phyloP scores from a whole-genome alignment of 2,329 filamentous ascomycete genomes.

The Taxawa tesnikishii region DNA sequence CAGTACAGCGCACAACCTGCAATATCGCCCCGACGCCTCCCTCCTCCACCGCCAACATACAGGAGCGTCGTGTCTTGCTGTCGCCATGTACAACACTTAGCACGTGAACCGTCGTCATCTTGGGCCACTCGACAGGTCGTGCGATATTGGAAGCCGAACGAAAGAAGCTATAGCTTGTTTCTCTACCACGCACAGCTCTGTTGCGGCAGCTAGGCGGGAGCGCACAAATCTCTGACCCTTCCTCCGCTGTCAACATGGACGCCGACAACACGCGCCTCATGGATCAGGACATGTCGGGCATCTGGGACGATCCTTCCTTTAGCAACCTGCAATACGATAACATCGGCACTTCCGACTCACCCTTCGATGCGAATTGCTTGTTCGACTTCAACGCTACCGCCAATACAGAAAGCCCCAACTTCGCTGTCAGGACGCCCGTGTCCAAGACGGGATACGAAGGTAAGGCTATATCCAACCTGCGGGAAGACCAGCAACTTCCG shows the following conservation, averaged over 20 bases:
- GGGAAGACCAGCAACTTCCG: constrained; percentile 8
- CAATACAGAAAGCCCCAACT: constrained; percentile 14
- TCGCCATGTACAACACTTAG: no score
- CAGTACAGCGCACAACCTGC: no score
- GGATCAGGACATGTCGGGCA: constrained; percentile 11
- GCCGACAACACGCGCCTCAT: constrained; percentile 9
- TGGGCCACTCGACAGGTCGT: no score
- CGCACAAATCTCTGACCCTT: no score
- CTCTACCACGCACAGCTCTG: no score
- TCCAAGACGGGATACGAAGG: constrained; percentile 15
- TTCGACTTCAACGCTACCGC: constrained; percentile 16
- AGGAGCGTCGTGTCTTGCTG: no score
- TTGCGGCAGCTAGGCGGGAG: no score
- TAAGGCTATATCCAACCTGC: constrained; percentile 8
- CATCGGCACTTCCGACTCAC: constrained; percentile 13
- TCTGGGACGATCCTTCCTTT: constrained; percentile 17
- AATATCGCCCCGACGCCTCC: no score
- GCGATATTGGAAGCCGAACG: no score
- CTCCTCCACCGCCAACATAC: no score
- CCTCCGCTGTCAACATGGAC: constrained; percentile 8
- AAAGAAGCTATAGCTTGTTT: no score
- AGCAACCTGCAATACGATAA: constrained; percentile 13
- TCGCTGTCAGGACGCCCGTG: constrained; percentile 14
- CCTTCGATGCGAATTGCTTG: constrained; percentile 13
- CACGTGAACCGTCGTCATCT: no score